Evolutionary conservation across 768 basidiomycete species (phyloP), one percentile per base, ranked within the genome.

Genomic region (Xerocomellus intermedius): DNA sequence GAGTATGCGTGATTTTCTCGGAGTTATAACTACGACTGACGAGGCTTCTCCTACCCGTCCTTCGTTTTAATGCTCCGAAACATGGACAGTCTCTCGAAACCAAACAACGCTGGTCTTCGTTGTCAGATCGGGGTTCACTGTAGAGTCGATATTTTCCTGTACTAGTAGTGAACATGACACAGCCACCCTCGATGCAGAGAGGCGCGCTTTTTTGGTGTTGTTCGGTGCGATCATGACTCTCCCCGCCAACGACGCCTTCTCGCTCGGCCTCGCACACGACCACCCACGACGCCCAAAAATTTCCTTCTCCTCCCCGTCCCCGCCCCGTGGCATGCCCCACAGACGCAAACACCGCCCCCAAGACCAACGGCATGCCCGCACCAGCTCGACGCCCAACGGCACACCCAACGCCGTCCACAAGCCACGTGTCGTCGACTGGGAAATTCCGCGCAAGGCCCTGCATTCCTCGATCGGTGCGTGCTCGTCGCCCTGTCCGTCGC

Each of bases 41-140:
- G 84, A 78, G 80, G 77, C 73, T 63, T 68, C 64, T 32, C 75
- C 80, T 66, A 90, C 87, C 77, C 80, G 81, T 74, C 79, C 70
- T 75, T 84, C 81, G 88, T 88, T 90, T 90, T 90, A 91, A 89
- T 75, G 74, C 83, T 87, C 83, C 89, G 86, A 83, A 66, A 91
- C 49, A 90, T 79, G 58, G 70, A 84, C 46, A 45, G 69, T 61
- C 77, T 79, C 78, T 77, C 75, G 69, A 81, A 81, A 84, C 85
- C 81, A 75, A 71, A 82, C 79, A 86, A 78, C 85, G 65, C 55
- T 61, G 60, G 48, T 67, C 62, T n/a, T n/a, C n/a, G n/a, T n/a
- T 56, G 53, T 8, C 35, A 45, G 68, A 54, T 59, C 44, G 44
- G 64, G 13, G 69, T 70, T 70, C 69, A 72, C 69, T 57, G 64